Evolutionary conservation across 1,284 basidiomycete genomes (phyloP), one percentile per base, ranked within the genome.

Genomic region (Mycena citricolor): DNA sequence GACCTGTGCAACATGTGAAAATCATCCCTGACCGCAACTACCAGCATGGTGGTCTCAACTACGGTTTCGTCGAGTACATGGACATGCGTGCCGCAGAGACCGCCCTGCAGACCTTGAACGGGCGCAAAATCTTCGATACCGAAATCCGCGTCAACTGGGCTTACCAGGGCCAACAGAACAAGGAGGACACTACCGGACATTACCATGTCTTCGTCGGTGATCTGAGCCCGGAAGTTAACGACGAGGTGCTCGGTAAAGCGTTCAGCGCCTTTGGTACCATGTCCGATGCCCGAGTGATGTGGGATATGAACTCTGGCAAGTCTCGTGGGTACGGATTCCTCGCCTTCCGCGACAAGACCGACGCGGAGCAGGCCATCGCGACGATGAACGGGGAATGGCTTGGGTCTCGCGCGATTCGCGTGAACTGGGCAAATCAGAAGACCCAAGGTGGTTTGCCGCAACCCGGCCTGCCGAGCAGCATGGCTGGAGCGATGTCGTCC

Each of bases 321-420:
- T 95, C 90, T 62, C 84, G 90, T 58, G 90, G 93, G 31, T 97
- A 94, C 63, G 90, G 90, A 47, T 94, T 95, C 76, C 81, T 94
- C 53, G 90, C 90, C 10, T 92, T 94, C 77, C 82, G 93, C 56
- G 93, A 97, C 73, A 94, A 94, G 71, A 88, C 90, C 40, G 95
- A 99, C 61, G 97, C 97, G 22, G 94, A 98, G 65, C 91, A 95
- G 65, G 94, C 95, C 35, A 99, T 98, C 62, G 88, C 89, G 23
- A 93, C 94, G 42, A 98, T 98, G 94, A 98, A 99, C 61, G 97
- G 97, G 44, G 95, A 99, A 75, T 99, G 93, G 94, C 80, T 99
- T 31, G 95, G 95, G 38, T 91, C 91, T 33, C 84, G 97, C 51
- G 93, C 94, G 43, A 98, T 99, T 61, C 87, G 95, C 52, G 94